Evolutionary conservation across 1,284 basidiomycete species (phyloP), one percentile per base, ranked within the genome.

Genomic region (Sphagnurus paluster): DNA sequence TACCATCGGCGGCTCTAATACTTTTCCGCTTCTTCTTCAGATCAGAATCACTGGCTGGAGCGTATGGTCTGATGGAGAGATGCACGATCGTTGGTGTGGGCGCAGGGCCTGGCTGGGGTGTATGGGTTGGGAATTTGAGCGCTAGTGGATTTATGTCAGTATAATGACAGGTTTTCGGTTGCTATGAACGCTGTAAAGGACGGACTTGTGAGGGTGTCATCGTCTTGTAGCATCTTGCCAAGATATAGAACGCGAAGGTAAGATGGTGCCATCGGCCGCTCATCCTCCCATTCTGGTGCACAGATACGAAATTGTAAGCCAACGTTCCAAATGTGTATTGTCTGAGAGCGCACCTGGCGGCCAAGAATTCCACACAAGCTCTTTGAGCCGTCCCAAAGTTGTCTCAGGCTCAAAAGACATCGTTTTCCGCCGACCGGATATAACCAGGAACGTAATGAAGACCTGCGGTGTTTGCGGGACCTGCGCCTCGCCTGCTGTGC

Each of bases 361-460:
- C 90, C 90, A 93, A 39, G 81, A 79, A 68, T 84, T 87, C 88
- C 89, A 92, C 36, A 87, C 79, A 39, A 92, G 72, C 68, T 93
- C 90, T 67, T 93, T 93, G 46, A 90, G 83, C 52, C 90, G 71
- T 10, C 88, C 87, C 13, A 93, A 71, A 0, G 87, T 88, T 26
- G 79, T 84, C 57, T 84, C 81, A 7, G 88, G 87, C 39, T 90
- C 87, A 56, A 93, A 93, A 0, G 78, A 71, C 77, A 90, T 88
- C 1, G 82, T 81, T 56, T 83, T 75, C 48, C 84, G 73, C 39
- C 78, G 71, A 1, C 90, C 90, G 1, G 86, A 84, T 23, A 92
- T 82, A 44, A 91, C 72, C 21, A 94, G 71, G 56, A 92, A 90
- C 0, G 84, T 87, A 40, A 94, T 59, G 30, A 80, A 76, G 2